Evolutionary conservation across 164 flowering plant genomes (phyloP), one percentile per base, ranked within the genome.

Genomic region (Aristolochia californica): DNA sequence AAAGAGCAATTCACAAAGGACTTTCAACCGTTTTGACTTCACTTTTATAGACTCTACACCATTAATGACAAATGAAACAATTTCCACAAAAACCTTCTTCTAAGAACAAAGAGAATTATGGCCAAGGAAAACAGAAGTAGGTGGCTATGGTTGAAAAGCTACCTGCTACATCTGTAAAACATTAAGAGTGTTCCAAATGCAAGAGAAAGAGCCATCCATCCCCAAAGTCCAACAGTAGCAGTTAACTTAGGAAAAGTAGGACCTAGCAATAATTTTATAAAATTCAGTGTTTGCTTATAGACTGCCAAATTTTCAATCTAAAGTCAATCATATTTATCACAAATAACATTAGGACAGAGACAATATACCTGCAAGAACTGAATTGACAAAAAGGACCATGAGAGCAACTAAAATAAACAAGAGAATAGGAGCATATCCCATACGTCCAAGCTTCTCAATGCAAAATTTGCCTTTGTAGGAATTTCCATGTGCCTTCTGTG

Each of bases 161-260:
- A 93, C 98, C 97, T 85, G 71, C 95, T 80, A 72, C 95, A 88
- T 61, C 84, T 80, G 49, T 80, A 75, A 43, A 93, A 73, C 87
- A 87, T 80, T 51, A 93, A 27, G 64, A 93, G 67, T 38, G 97
- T 45, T 66, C 66, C 70, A 71, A 82, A 28, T 18, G 82, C 80
- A 8, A 87, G 54, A 65, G 94, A 93, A 63, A 93, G 72, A 56
- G 75, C 78, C 54, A 71, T 69, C 95, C 98, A 93, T 57, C 80
- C 95, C 98, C 97, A 93, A 45, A 93, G 90, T 67, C 83, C 98
- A 73, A 87, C 83, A 66, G 68, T 70, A 61, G 98, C 98, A 69
- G 98, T 88, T 44, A 93, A 76, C 73, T 76, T 87, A 16, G 87
- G 28, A 45, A 88, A 77, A 77, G 66, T 72, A 21, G 95, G 77